A percentile compares a stretch with the other conserved stretches of the same genome.
Evolutionary conservation across 495 filamentous ascomycete species (phyloP).

Genomic region (Penicillium chermesinum): DNA sequence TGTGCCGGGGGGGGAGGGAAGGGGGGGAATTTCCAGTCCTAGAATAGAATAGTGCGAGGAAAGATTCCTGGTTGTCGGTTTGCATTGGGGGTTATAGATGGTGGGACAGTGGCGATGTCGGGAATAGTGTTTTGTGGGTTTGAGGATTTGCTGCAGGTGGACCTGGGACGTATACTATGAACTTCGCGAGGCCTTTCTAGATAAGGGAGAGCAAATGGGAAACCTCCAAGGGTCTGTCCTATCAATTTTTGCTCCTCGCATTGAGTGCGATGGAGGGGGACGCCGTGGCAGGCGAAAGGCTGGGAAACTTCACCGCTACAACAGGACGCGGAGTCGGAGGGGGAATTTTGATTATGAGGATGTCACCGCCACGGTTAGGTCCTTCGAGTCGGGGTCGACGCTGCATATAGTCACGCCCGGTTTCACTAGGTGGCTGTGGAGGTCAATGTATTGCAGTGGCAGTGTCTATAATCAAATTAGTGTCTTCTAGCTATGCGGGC

Average conservation of each 20-base stretch:
- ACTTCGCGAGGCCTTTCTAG: no score
- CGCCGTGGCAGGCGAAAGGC: not conserved
- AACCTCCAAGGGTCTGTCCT: not conserved
- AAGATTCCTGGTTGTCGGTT: no score
- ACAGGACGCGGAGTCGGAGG: not conserved
- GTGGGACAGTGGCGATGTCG: not conserved
- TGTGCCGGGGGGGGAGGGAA: no score
- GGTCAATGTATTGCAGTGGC: not conserved
- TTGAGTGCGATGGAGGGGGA: not conserved
- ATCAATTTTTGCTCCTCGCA: no score
- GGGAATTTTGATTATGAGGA: constrained; percentile 14
- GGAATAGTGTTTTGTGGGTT: not conserved
- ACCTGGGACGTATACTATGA: no score
- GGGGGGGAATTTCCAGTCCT: no score
- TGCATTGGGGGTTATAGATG: no score
- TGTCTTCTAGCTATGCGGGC: no score
- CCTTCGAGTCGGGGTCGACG: not conserved
- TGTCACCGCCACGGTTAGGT: constrained; percentile 28
- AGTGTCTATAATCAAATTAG: no score
- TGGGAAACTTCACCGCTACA: constrained; percentile 24
- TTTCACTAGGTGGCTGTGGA: not conserved
- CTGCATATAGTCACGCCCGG: constrained; percentile 18
- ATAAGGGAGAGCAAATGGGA: not conserved
- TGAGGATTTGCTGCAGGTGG: not conserved
- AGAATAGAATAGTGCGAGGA: no score